Evolutionary conservation across 176 grass and related monocot species (phyloP), one percentile per base, ranked within the genome.

Genomic region (Triticum timopheevii): DNA sequence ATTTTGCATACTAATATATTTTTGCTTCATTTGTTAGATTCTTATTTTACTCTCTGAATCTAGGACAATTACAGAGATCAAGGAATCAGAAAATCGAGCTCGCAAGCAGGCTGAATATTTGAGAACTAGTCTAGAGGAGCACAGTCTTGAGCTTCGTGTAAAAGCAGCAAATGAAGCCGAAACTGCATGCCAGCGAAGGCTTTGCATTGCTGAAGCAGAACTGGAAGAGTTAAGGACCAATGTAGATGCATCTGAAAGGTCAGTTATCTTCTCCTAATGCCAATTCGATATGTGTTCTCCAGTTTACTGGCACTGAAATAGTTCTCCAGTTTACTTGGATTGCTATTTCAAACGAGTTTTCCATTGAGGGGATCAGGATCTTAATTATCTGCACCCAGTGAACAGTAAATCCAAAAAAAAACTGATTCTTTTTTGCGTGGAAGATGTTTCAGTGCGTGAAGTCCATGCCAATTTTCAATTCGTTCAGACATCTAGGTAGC

Each of bases 91-190:
- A 93, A 88, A 87, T 12, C 91, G 78, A 91, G 96, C 93, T 90
- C 82, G 24, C 70, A 81, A 67, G 27, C 93, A 95, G 45, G 91
- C 73, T 79, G 90, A 94, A 49, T 84, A 90, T 83, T 91, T 95
- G 84, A 98, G 83, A 76, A 91, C 35, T 81, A 84, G 80, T 85
- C 61, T 95, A 83, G 93, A 87, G 66, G 96, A 98, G 79, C 90
- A 98, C 65, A 93, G 81, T 63, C 93, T 98, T 25, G 96, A 94
- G 63, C 92, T 98, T 85, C 91, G 96, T 81, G 93, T 98, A 80
- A 98, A 94, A 92, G 96, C 93, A 85, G 96, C 96, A 86, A 98
- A 91, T 88, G 96, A 98, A 92, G 92, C 93, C 80, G 93, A 98
- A 91, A 79, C 88, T 92, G 93, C 96, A 79, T 95, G 93, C 84